Conservation (phyloP, 108 stramenopile genomes). For the Fragilaria crotonensis region DNA sequence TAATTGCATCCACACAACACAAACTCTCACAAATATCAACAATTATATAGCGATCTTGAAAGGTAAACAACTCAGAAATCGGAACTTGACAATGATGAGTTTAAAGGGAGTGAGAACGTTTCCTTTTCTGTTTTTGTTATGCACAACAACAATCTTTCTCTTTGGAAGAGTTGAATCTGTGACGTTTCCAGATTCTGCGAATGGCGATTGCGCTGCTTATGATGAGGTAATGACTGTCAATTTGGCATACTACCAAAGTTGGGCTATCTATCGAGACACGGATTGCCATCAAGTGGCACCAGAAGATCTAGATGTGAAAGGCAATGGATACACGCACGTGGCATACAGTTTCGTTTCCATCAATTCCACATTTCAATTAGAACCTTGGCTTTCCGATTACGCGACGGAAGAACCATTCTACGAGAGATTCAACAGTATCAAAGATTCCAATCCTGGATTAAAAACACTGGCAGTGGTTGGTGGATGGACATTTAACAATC, state of each 20-base stretch:
- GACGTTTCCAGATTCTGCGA: neutral
- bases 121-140: too few relatives aligned
- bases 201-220: neutral
- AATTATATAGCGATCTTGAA: too few relatives aligned
- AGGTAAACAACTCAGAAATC: too few relatives aligned
- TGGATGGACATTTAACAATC: constrained; percentile 30
- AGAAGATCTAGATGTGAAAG: constrained; percentile 31
- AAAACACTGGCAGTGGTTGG: constrained; percentile 40
- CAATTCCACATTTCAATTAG: constrained; percentile 10
- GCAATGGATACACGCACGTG: constrained; percentile 28
- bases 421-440: constrained; percentile 19
- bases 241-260: constrained; percentile 42
- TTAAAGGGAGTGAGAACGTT: too few relatives aligned
- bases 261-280: constrained; percentile 31
- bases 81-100: too few relatives aligned
- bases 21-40: too few relatives aligned
- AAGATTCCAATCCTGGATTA: constrained; percentile 25
- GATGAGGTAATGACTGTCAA: constrained; percentile 23
- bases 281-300: constrained; percentile 37
- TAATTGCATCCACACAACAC: too few relatives aligned
- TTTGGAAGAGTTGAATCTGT: too few relatives aligned
- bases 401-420: constrained; percentile 16
- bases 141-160: too few relatives aligned
- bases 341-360: constrained; percentile 27
- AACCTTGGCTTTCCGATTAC: constrained; percentile 22